Conservation (phyloP, 306 rosid genomes). For the Pterocarpus macrocarpus region DNA sequence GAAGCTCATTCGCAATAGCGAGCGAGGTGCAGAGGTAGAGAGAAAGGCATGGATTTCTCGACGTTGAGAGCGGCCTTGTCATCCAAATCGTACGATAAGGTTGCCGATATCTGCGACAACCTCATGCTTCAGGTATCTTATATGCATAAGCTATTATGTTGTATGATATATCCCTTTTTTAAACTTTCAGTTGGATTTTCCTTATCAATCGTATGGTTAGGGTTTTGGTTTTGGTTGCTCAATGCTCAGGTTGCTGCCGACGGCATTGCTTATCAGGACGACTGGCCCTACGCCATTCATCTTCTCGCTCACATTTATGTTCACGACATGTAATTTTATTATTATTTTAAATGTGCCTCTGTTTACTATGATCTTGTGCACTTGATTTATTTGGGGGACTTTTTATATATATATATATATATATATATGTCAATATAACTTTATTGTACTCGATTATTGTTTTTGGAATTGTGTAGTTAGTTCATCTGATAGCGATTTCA, state of each 20-base stretch:
- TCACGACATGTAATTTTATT: conserved; percentile 66
- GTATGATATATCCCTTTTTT: too few relatives aligned
- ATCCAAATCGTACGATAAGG: conserved; percentile 65
- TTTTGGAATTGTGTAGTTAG: not conserved
- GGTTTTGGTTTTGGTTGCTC: not conserved
- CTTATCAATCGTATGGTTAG: not conserved
- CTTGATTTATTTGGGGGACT: not conserved
- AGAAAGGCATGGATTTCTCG: conserved; percentile 68
- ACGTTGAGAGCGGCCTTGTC: conserved; percentile 58
- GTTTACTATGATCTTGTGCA: too few relatives aligned
- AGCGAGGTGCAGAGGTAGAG: not conserved
- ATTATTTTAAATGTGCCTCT: too few relatives aligned
- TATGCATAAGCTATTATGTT: too few relatives aligned
- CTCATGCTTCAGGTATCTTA: conserved; percentile 70
- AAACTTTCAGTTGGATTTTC: too few relatives aligned
- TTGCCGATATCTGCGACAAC: conserved; percentile 75
- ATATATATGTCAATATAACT: too few relatives aligned
- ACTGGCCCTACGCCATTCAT: conserved; percentile 88
- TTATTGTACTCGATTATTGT: not conserved
- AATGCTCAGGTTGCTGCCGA: conserved; percentile 74
- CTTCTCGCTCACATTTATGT: conserved; percentile 74
- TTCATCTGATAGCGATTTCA: not conserved
- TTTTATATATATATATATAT: too few relatives aligned
- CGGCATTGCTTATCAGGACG: conserved; percentile 74
- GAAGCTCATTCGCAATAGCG: not conserved